A percentile compares a stretch with the other conserved stretches of the same genome.
These are phyloP conservation scores for Phyllachora maydis DNA, from an alignment of 2,329 filamentous ascomycete genomes.

Conservation along the genomic window DNA sequence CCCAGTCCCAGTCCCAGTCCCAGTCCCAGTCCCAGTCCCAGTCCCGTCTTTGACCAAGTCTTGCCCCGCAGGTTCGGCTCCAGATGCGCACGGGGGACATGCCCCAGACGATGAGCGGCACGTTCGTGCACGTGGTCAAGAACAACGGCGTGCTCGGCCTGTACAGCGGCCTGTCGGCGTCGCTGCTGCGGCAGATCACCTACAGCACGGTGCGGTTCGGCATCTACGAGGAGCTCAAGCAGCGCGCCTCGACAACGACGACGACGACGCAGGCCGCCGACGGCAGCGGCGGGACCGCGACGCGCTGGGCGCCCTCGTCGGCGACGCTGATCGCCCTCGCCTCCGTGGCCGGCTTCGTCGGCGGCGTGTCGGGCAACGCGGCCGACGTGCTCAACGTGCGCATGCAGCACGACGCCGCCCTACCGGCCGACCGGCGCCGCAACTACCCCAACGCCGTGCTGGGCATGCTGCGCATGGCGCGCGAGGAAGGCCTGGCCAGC, in stretches of 20 bases:
- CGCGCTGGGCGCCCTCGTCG: slow-evolving; percentile 38
- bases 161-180: slow-evolving; percentile 83
- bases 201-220: slow-evolving; percentile 95
- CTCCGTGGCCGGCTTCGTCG: slow-evolving; percentile 64
- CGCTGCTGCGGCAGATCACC: slow-evolving; percentile 79
- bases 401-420: slow-evolving; percentile 83
- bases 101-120: slow-evolving; percentile 66
- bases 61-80: slow-evolving; percentile 51
- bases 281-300: slow-evolving; percentile 3
- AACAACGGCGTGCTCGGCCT: slow-evolving; percentile 60
- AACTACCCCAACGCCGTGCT: slow-evolving; percentile 84
- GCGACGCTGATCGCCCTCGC: slow-evolving; percentile 66
- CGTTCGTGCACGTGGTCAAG: slow-evolving; percentile 62
- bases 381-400: slow-evolving; percentile 94
- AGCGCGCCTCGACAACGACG: slow-evolving; percentile 19
- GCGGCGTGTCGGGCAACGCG: slow-evolving; percentile 79
- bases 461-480: slow-evolving; percentile 70
- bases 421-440: slow-evolving; percentile 51
- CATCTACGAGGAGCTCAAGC: slow-evolving; percentile 86
- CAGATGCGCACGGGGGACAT: slow-evolving; percentile 64
- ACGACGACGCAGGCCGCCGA: slow-evolving; percentile 14
- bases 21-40: too few relatives aligned
- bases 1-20: too few relatives aligned
- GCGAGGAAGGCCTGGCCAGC: slow-evolving; percentile 55
- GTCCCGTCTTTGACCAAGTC: too few relatives aligned